Evolutionary conservation across 2,329 filamentous ascomycete genomes (phyloP), one percentile per base, ranked within the genome.

Genomic region (Fusarium transvaalense): DNA sequence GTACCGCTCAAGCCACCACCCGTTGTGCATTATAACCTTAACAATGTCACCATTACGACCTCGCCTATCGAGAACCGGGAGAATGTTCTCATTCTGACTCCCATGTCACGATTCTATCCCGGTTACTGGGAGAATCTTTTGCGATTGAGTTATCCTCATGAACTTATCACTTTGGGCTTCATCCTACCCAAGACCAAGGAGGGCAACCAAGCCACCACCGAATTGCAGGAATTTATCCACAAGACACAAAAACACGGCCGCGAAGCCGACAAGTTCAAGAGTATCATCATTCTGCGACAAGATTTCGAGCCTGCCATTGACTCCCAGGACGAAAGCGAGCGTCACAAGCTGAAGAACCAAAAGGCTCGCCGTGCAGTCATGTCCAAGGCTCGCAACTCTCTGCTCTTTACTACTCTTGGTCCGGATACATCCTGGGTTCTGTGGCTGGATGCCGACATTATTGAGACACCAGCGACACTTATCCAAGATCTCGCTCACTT

Each of bases 111-210:
- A 66, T 99, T 98, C 85, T 98, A 97, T 80, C 90, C 92, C 74
- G 90, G 87, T 72, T 99, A 98, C 83, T 99, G 96, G 95, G 91
- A 97, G 78, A 99, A 98, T 75, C 85, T 99, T 29, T 79, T 94
- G 71, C 88, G 88, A 77, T 86, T 99, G 57, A 86, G 82, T 75
- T 99, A 98, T 78, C 96, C 96, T 5, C 96, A 97, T 81, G 92
- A 97, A 62, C 88, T 98, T 68, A 97, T 99, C 76, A 97, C 93
- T 1, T 85, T 99, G 29, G 96, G 93, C 38, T 99, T 98, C 82
- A 98, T 99, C 76, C 90, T 97, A 29, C 96, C 96, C 53, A 97
- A 97, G 82, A 97, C 90, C 47, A 92, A 91, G 76, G 94, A 97
- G 73, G 96, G 96, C 61, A 97, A 98, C 79, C 85, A 89, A 29